Percentiles rank a stretch among this genome's conserved stretches.
Evolutionary conservation across 768 basidiomycete species (phyloP).

Genomic region (Podaxis rugospora): DNA sequence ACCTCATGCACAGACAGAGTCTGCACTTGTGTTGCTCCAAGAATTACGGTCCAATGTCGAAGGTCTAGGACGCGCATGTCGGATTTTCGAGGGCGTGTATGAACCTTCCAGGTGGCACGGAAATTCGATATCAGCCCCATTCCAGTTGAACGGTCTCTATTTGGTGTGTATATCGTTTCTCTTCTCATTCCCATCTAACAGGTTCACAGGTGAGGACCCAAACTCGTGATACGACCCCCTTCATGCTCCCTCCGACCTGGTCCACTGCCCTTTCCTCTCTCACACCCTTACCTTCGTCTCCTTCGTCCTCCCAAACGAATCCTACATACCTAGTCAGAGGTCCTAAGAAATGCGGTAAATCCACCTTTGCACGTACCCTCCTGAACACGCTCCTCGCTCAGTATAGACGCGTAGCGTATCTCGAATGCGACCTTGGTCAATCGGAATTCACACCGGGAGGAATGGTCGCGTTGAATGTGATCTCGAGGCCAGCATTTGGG

Average conservation of each 20-base stretch:
- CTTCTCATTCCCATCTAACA: background rate
- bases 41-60: slow-evolving; percentile 59
- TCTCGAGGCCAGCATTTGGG: slow-evolving; percentile 69
- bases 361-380: slow-evolving; percentile 74
- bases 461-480: slow-evolving; percentile 72
- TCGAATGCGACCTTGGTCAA: slow-evolving; percentile 93
- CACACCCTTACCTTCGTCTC: slow-evolving; percentile 14
- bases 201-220: slow-evolving; percentile 27
- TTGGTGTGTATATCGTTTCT: slow-evolving; percentile 29
- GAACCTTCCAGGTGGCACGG: slow-evolving; percentile 43
- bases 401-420: slow-evolving; percentile 82
- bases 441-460: slow-evolving; percentile 90
- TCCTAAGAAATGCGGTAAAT: slow-evolving; percentile 86
- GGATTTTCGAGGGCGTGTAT: slow-evolving; percentile 61
- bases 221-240: slow-evolving; percentile 34
- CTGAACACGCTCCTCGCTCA: slow-evolving; percentile 61
- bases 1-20: slow-evolving; percentile 11
- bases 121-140: slow-evolving; percentile 25
- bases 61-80: slow-evolving; percentile 58
- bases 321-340: slow-evolving; percentile 71
- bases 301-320: slow-evolving; percentile 9
- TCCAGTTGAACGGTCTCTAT: slow-evolving; percentile 45
- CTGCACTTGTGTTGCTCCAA: slow-evolving; percentile 50
- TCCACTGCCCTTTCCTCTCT: slow-evolving; percentile 20
- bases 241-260: slow-evolving; percentile 36